A percentile compares a stretch with the other conserved stretches of the same genome.
These are phyloP conservation scores for Mycena galericulata DNA, from an alignment of 768 basidiomycete genomes.

Conservation along the genomic window DNA sequence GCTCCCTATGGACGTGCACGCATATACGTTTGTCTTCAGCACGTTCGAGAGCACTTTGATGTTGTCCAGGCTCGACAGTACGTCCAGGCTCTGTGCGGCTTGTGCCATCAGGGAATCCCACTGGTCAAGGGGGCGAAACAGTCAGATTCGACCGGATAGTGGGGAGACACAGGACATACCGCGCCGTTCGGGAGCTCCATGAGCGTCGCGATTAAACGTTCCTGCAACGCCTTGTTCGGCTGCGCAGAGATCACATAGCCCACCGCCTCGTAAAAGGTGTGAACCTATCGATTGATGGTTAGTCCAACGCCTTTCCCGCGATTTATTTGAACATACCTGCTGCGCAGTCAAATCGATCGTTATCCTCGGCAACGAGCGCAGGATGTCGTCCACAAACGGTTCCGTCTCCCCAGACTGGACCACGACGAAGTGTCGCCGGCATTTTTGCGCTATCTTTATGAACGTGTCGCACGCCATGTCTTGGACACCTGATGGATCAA, in stretches of 20 bases:
- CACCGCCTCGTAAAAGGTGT: conserved; percentile 99
- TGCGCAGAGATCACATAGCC: conserved; percentile 99
- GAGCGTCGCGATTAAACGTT: conserved; percentile 91
- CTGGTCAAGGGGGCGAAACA: conserved; percentile 58
- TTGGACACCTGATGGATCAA: conserved; percentile 79
- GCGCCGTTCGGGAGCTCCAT: conserved; percentile 99
- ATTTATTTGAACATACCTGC: conserved; percentile 70
- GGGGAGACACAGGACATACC: conserved; percentile 58
- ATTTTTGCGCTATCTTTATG: conserved; percentile 99
- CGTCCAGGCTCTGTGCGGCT: conserved; percentile 92
- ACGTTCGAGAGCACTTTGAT: conserved; percentile 98
- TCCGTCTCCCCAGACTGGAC: conserved; percentile 97
- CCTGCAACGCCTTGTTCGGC: conserved; percentile 96
- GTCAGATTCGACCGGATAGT: neutral
- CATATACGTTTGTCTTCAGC: conserved; percentile 97
- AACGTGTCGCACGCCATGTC: conserved; percentile 99
- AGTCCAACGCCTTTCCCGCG: no score
- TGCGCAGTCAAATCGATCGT: conserved; percentile 94
- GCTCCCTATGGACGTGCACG: conserved; percentile 95
- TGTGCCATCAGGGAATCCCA: conserved; percentile 99
- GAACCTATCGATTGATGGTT: no score
- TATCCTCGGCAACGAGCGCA: conserved; percentile 90
- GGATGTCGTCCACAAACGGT: conserved; percentile 97
- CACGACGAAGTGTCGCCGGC: conserved; percentile 97
- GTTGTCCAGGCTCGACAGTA: conserved; percentile 90